phyloP scores from a whole-genome alignment of 352 stramenopile genomes.

The Phytophthora sojae region DNA sequence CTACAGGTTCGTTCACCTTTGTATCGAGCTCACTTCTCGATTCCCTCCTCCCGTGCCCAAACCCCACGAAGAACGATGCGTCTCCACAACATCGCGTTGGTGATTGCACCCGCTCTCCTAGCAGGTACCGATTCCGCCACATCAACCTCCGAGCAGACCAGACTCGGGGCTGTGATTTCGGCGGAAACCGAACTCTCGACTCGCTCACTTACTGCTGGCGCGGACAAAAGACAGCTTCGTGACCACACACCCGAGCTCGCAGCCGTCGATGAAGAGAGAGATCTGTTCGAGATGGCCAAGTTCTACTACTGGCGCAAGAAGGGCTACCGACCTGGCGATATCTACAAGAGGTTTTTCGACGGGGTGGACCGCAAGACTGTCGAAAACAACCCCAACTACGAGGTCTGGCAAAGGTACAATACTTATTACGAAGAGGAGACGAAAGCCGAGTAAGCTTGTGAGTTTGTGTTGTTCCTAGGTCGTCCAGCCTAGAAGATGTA shows the following conservation, averaged over 20 bases:
- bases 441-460: background rate
- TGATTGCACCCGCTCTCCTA: too few species aligned
- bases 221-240: background rate
- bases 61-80: too few species aligned
- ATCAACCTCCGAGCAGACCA: too few species aligned
- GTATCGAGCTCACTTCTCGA: too few species aligned
- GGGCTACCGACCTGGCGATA: background rate
- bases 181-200: too few species aligned
- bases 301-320: conserved; percentile 1
- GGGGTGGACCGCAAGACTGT: background rate
- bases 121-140: too few species aligned
- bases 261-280: background rate
- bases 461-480: background rate
- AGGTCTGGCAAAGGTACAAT: background rate
- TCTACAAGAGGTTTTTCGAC: background rate
- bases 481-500: too few species aligned
- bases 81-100: too few species aligned
- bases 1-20: too few species aligned
- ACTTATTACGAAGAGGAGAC: background rate
- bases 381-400: background rate
- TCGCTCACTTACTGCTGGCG: too few species aligned
- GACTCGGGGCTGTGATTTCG: too few species aligned
- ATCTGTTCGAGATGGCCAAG: background rate
- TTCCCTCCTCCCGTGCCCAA: too few species aligned
- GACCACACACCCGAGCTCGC: background rate